Base-by-base conservation (phyloP, 257 asterid species). In the Jasminum sambac region DNA sequence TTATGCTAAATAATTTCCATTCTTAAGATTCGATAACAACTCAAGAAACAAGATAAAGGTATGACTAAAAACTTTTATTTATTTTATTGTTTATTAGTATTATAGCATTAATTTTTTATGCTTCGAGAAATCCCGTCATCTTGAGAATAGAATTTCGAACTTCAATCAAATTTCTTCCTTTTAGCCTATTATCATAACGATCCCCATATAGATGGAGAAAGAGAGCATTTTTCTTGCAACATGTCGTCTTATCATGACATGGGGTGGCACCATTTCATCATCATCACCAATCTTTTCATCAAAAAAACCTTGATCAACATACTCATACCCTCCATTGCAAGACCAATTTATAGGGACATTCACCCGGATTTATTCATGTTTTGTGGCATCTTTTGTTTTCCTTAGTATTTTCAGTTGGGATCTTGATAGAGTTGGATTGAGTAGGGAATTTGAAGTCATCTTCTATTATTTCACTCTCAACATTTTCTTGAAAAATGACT, bases 61-160 rank as follows among this genome's bases (percentile, higher is more conserved):
- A 30, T 4, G 36, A 30, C 36, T 30, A 30, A 30, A 30, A 30
- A 30, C 36, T 30, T 30, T 30, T 30, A 30, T 30, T 30, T 30
- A 30, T 30, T 30, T 30, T 30, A 30, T 30, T 30, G 36, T 30
- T 30, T 30, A 30, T 30, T 30, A n/a, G n/a, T n/a, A 30, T 30
- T 30, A 30, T 30, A 30, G 36, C 36, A 30, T 30, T 30, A 30
- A 30, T 30, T 30, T 4, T 30, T 80, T 67, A 92, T 9, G 92
- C 74, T 72, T 92, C 96, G 10, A 90, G 89, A 79, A 92, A 92
- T 42, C 95, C 96, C 36, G 95, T 90, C 89, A 90, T 83, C 74
- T 88, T 72, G 59, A 92, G 89, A 80, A 92, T 69, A 14, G 90
- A 85, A 67, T 88, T 85, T 76, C 96, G 78, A 21, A 88, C 84